These are phyloP conservation scores for Aspergillus sp. DNA, from an alignment of 2,329 filamentous ascomycete species.

Conservation along the genomic window DNA sequence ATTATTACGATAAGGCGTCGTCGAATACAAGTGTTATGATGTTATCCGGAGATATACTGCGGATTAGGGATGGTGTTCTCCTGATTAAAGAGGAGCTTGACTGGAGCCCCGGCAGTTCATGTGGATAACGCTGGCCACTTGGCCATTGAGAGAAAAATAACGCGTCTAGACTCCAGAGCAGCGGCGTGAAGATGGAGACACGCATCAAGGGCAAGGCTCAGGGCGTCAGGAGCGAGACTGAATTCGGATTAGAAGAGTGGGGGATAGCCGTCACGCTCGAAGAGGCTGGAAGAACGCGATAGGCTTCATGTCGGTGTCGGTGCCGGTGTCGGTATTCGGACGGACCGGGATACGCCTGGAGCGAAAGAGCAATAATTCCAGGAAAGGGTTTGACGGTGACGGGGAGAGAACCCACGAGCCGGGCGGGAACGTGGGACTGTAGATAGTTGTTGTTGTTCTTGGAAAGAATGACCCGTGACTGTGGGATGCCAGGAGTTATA, in stretches of 20 bases:
- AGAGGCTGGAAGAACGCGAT: neutral
- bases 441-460: neutral
- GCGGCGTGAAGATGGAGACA: constrained; percentile 15
- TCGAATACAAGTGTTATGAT: too few species aligned
- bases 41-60: too few species aligned
- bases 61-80: neutral
- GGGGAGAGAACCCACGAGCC: neutral
- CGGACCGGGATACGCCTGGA: neutral
- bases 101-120: neutral
- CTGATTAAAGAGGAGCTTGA: constrained; percentile 6
- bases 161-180: constrained; percentile 10
- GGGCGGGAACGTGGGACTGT: neutral
- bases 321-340: neutral
- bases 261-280: constrained; percentile 10
- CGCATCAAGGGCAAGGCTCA: constrained; percentile 9
- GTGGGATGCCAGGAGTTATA: neutral
- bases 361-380: too few species aligned
- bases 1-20: too few species aligned
- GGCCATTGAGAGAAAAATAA: constrained; percentile 23
- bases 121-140: neutral
- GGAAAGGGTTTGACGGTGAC: neutral
- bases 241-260: constrained; percentile 1
- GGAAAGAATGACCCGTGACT: neutral
- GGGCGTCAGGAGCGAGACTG: neutral
- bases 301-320: neutral